phyloP scores from a whole-genome alignment of 352 stramenopile genomes.

The Phytophthora europaea region DNA sequence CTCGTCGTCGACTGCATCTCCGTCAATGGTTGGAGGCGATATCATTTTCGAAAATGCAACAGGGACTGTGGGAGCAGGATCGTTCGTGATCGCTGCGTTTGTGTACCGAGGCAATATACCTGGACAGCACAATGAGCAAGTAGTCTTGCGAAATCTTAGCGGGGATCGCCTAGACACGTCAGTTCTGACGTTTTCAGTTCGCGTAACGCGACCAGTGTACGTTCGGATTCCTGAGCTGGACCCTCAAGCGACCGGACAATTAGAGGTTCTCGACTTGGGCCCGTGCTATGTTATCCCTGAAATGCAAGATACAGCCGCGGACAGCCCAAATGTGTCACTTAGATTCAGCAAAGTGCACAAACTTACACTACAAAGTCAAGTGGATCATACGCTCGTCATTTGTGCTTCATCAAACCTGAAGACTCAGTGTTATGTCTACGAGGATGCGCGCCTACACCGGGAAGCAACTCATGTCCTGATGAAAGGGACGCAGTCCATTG shows the following conservation, averaged over 20 bases:
- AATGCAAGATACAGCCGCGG: conserved; percentile 82
- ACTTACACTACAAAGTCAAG: conserved; percentile 84
- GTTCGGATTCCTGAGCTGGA: conserved; percentile 88
- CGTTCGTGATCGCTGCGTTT: conserved; percentile 65
- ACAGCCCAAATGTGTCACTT: conserved; percentile 78
- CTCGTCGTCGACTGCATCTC: conserved; percentile 23
- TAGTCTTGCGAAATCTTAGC: conserved; percentile 86
- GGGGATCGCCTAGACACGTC: conserved; percentile 83
- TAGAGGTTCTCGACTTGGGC: conserved; percentile 82
- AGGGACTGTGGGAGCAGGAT: conserved; percentile 68
- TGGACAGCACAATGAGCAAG: conserved; percentile 82
- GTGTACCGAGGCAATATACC: conserved; percentile 70
- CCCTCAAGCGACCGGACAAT: conserved; percentile 72
- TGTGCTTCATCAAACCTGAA: conserved; percentile 90
- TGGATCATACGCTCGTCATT: conserved; percentile 75
- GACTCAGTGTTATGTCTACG: conserved; percentile 91
- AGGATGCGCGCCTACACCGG: conserved; percentile 73
- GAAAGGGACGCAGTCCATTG: conserved; percentile 66
- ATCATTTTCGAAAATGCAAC: conserved; percentile 82
- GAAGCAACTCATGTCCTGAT: conserved; percentile 84
- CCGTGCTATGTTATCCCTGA: conserved; percentile 88
- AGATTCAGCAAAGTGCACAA: conserved; percentile 92
- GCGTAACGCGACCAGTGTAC: conserved; percentile 84
- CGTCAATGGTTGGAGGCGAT: conserved; percentile 55
- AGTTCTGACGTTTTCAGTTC: conserved; percentile 68